Evolutionary conservation across 257 asterid genomes (phyloP), one percentile per base, ranked within the genome.

Genomic region (Jaltomata sinuosa): DNA sequence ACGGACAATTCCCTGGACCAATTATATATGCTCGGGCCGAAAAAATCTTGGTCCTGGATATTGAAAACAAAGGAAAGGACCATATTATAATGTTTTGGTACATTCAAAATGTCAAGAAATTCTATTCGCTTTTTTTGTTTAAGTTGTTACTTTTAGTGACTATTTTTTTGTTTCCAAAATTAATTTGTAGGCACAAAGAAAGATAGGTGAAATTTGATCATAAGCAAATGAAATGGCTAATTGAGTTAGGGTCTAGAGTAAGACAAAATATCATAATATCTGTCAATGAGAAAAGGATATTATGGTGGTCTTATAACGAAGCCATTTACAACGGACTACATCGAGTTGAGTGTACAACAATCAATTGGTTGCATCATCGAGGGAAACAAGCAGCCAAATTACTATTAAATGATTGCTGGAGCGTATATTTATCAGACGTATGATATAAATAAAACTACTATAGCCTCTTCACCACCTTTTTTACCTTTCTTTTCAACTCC

Each of bases 251-350:
- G 4, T 2, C 50, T 2, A 87, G 3, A 53, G 91, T 91, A 59
- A 81, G 84, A 34, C 94, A 85, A 55, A 85, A 61, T 80, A 85
- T 92, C 2, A 88, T 88, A 42, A 67, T 92, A 9, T 84, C 91
- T 0, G 94, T 87, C 0, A 93, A 92, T 77, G 83, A 86, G 0
- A 38, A 62, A 8, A 92, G 94, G 12, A 92, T 90, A 1, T 2
- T 92, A 29, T 89, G 94, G 95, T 92, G 94, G 95, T 10, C 64
- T 10, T 55, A 0, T n/a, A 3, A 9, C 6, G 3, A 3, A 9
- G 1, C 65, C 15, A 57, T 57, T n/a, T 3, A 9, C 29, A 57
- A n/a, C 5, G 1, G 16, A 1, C 15, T 57, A 3, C 6, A 11
- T 57, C 14, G 14, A 57, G 11, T 8, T 57, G 12, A 9, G 7